Evolutionary conservation across 2,329 filamentous ascomycete species (phyloP), one percentile per base, ranked within the genome.

Genomic region (Aspergillus ochraceus): DNA sequence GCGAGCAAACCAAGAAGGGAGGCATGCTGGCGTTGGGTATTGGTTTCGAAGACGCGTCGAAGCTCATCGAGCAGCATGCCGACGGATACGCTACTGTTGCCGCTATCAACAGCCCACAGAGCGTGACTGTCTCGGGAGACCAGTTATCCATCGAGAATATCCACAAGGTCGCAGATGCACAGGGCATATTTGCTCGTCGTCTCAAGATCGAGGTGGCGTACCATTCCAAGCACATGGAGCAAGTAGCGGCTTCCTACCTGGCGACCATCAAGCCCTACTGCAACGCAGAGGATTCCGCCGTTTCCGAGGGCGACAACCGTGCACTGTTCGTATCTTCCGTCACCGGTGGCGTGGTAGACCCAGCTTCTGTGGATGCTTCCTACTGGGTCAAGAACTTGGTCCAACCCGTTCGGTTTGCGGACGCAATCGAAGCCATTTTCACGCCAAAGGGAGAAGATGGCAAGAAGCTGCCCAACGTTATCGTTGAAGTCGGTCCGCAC

Each of bases 1-100:
- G 36, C 36, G 36, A 42, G 5, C 36, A 42, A 42, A 29, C 45
- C 19, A 32, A 26, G 57, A 24, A 57, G 10, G 45, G 60, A 6
- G 30, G 42, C 6, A 63, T 63, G 61, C 49, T 63, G 10, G 58
- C 61, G 6, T 55, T 61, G 22, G 59, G 19, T 3, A 20, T 22
- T 5, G 22, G 45, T 6, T 20, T 20, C 10, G 19, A 20, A 11
- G 45, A 20, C 9, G 45, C 45, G 6, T 20, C 19, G 19, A 47
- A 11, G 10, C 9, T 20, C 19, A 47, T 47, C 12, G 45, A 47
- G 45, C 19, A 24, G 19, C 45, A 20, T 24, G 19, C 19, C 10
- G 22, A 20, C 10, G 45, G 45, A 24, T 20, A 24, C 45, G 22
- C 22, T 14, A 47, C 22, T 20, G 19, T 47, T 47, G 45, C 45